Percentiles rank a stretch among this genome's conserved stretches.
Evolutionary conservation across 1,139 yeast species (phyloP).

Genomic region (Magnusiomyces sp.): DNA sequence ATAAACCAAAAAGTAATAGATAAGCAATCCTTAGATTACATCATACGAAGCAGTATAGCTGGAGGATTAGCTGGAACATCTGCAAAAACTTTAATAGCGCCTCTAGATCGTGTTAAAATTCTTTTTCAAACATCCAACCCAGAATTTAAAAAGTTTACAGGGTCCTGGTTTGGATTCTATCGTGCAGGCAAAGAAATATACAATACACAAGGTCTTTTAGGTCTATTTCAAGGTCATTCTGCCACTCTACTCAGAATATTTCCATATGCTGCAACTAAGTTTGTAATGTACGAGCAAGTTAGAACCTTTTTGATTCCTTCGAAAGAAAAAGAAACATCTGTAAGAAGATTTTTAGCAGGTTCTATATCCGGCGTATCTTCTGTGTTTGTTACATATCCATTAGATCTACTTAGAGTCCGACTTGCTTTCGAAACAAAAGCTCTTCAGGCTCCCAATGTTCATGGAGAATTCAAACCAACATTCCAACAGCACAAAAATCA

Average conservation of each 20-base stretch:
- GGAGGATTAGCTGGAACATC: slow-evolving; percentile 96
- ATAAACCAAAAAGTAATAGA: slow-evolving; percentile 31
- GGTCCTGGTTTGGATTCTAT: slow-evolving; percentile 68
- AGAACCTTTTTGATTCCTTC: slow-evolving; percentile 70
- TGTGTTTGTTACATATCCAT: slow-evolving; percentile 85
- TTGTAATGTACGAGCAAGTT: slow-evolving; percentile 94
- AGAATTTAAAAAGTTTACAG: slow-evolving; percentile 70
- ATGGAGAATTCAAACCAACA: slow-evolving; percentile 12
- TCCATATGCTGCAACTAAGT: slow-evolving; percentile 95
- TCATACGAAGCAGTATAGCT: slow-evolving; percentile 76
- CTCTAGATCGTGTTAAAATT: slow-evolving; percentile 88
- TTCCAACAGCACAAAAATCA: slow-evolving; percentile 22
- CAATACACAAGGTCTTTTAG: slow-evolving; percentile 62
- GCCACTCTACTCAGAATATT: slow-evolving; percentile 85
- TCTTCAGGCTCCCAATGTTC: slow-evolving; percentile 24
- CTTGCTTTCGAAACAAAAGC: slow-evolving; percentile 74
- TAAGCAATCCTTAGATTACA: slow-evolving; percentile 69
- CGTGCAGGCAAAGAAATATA: slow-evolving; percentile 65
- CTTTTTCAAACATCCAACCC: slow-evolving; percentile 94
- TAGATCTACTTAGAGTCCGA: slow-evolving; percentile 83
- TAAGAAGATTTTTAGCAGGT: slow-evolving; percentile 78
- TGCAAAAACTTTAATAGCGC: slow-evolving; percentile 92
- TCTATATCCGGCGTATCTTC: slow-evolving; percentile 77
- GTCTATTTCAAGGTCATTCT: slow-evolving; percentile 91
- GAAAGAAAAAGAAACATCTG: slow-evolving; percentile 65